Evolutionary conservation across 345 rosid species (phyloP), one percentile per base, ranked within the genome.

Genomic region (Firmiana major): DNA sequence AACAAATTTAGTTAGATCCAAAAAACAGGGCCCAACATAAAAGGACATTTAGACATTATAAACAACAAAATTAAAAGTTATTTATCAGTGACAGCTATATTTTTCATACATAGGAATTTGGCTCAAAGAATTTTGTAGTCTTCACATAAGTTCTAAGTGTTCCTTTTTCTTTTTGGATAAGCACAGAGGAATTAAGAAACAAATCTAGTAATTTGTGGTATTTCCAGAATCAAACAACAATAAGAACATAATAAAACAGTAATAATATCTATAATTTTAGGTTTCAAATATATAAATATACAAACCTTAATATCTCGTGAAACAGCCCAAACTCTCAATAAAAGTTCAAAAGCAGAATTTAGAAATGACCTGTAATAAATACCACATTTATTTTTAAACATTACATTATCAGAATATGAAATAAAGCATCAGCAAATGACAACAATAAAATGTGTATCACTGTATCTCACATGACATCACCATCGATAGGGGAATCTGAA

Each of bases 311-410:
- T 89, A 85, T 93, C 99, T 34, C 97, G 89, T 43, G 99, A 95
- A 80, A 90, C 75, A 68, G 97, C 90, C 99, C 99, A 95, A 76
- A 90, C 98, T 83, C 92, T 89, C 83, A 95, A 86, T 74, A 95
- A 69, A 81, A 95, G 91, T 88, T 95, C 99, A 92, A 95, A 95
- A 76, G 88, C 96, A 78, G 99, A 93, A 86, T 93, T 92, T 51
- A 95, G 79, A 83, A 85, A 93, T 64, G 99, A 95, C 98, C 99
- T 95, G 88, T 77, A 77, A 75, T 51, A 75, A 78, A 83, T 69
- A 55, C 70, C 54, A 60, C 31, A 75, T 68, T 81, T 77, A 26
- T 75, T 40, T 78, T 78, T 74, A 71, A 73, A 70, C 63, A 79
- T 13, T 6, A 74, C 26, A 2, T 65, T 28, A 40, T 34, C 73